Evolutionary conservation across 108 stramenopile species (phyloP).

Genomic region (Aurantiochytrium sp.): DNA sequence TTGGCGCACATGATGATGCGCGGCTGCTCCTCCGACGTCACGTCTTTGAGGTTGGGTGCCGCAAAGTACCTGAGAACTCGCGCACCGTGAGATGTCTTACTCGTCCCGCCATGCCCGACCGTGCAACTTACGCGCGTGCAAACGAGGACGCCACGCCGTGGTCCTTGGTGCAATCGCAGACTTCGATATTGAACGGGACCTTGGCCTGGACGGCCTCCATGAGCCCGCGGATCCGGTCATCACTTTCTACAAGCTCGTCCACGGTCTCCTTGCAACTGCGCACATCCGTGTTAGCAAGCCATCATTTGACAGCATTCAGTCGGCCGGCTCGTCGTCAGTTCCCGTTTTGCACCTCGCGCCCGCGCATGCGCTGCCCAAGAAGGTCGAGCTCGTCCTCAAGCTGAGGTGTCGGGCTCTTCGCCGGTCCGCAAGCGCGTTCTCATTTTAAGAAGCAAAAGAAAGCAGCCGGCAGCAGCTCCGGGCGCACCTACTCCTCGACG

Average conservation of each 20-base stretch:
- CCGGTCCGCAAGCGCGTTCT: no score
- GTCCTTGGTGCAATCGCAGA: not conserved
- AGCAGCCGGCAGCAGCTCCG: no score
- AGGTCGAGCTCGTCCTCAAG: no score
- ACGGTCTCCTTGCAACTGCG: not conserved
- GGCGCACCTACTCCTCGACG: no score
- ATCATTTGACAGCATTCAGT: no score
- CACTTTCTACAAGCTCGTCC: not conserved
- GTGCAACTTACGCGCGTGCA: slow-evolving; percentile 3
- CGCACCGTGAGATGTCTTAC: not conserved
- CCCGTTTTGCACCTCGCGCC: no score
- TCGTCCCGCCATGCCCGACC: not conserved
- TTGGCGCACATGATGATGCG: not conserved
- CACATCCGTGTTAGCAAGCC: no score
- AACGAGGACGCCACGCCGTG: not conserved
- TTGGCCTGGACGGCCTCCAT: not conserved
- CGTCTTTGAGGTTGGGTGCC: not conserved
- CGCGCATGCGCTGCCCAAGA: no score
- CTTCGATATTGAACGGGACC: not conserved
- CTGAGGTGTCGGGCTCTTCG: no score
- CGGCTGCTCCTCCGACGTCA: not conserved
- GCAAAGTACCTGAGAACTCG: not conserved
- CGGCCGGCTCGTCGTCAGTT: no score
- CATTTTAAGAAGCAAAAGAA: no score
- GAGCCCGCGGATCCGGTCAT: not conserved